phyloP scores from a whole-genome alignment of 208 protist species.

The Leishmania tarentolae region DNA sequence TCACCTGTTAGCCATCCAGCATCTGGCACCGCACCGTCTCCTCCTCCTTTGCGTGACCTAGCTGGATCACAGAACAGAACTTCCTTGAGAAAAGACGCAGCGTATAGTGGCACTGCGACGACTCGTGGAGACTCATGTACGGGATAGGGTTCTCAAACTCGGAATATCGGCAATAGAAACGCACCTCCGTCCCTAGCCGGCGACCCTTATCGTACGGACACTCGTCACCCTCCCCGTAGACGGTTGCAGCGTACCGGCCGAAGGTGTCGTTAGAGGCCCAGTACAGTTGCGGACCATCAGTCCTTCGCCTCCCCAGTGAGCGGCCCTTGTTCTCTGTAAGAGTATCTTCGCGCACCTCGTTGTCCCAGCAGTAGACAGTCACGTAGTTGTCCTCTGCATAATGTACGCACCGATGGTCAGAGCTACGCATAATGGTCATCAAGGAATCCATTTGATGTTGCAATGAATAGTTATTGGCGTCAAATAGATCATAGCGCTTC shows the following conservation, averaged over 20 bases:
- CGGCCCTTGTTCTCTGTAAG: not conserved
- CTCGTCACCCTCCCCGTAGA: constrained; percentile 33
- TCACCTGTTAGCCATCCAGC: constrained; percentile 15
- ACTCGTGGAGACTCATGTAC: constrained; percentile 24
- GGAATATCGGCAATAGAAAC: constrained; percentile 29
- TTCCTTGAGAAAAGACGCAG: constrained; percentile 20
- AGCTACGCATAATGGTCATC: not conserved
- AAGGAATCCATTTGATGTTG: constrained; percentile 12
- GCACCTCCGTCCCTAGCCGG: constrained; percentile 26
- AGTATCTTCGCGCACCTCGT: constrained; percentile 9
- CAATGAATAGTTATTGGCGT: not conserved
- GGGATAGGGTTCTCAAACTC: constrained; percentile 28
- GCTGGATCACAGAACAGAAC: constrained; percentile 32
- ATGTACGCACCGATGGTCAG: constrained; percentile 6
- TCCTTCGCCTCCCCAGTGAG: not conserved
- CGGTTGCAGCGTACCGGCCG: constrained; percentile 33
- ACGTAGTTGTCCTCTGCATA: not conserved
- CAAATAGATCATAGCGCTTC: constrained; percentile 5
- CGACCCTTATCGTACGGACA: constrained; percentile 15
- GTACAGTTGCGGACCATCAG: constrained; percentile 1
- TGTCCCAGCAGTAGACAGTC: constrained; percentile 22
- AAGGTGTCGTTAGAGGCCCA: constrained; percentile 15
- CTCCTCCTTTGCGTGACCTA: constrained; percentile 25
- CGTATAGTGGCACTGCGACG: constrained; percentile 52
- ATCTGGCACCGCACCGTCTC: constrained; percentile 45